phyloP scores from a whole-genome alignment of 73 alveolate genomes.

The Tetrahymena malaccensis region DNA sequence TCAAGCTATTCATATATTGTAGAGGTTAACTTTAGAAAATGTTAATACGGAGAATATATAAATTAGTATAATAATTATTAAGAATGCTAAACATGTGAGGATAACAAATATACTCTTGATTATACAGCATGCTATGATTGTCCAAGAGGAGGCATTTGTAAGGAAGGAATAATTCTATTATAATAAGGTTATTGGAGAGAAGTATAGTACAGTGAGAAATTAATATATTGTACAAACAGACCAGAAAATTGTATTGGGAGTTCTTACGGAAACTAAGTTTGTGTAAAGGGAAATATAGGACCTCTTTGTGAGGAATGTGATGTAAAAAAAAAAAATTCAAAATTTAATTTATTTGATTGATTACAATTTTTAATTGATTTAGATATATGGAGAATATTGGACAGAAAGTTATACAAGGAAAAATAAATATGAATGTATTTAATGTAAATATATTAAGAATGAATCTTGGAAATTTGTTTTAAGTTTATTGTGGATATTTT shows the following conservation, averaged over 20 bases:
- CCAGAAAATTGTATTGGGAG: background rate
- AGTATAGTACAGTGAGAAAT: background rate
- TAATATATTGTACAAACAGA: background rate
- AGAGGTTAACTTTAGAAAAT: background rate
- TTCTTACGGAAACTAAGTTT: background rate
- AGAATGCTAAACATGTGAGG: background rate
- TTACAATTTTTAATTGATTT: too few species aligned
- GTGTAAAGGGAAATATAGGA: background rate
- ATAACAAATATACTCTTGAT: background rate
- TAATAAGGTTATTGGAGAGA: background rate
- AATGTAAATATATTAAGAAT: background rate
- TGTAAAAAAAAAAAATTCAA: background rate
- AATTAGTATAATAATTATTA: too few species aligned
- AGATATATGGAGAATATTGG: background rate
- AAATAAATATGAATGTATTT: background rate
- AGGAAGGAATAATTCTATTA: background rate
- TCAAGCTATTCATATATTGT: background rate
- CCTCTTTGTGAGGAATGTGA: background rate
- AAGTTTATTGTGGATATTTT: background rate
- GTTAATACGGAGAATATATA: background rate
- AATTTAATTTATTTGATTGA: too few species aligned
- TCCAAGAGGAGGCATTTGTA: background rate
- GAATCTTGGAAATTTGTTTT: background rate
- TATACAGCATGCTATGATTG: background rate
- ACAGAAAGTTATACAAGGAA: background rate